Conservation (phyloP, 331 rosid species). For the Malus hybrid region DNA sequence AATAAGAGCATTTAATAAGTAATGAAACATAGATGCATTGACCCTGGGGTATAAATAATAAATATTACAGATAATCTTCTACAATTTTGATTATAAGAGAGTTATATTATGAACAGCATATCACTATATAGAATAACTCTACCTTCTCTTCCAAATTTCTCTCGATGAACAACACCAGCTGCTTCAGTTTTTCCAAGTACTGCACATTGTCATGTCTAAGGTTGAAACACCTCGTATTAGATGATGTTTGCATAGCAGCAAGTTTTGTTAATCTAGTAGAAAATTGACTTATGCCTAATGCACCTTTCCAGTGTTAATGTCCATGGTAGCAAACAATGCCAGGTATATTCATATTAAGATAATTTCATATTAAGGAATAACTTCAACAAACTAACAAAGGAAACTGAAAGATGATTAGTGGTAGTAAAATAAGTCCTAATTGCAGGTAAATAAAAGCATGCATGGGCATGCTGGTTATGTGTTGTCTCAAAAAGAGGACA, state of each 20-base stretch:
- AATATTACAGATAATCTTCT: background rate
- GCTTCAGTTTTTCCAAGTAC: constrained; percentile 76
- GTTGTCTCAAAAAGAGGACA: constrained; percentile 10
- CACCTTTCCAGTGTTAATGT: background rate
- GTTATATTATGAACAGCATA: background rate
- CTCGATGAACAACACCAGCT: constrained; percentile 52
- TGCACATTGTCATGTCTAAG: constrained; percentile 78
- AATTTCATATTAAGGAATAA: background rate
- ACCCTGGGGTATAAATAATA: background rate
- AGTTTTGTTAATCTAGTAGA: background rate
- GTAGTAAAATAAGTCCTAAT: background rate
- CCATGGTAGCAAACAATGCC: background rate
- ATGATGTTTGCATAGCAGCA: background rate
- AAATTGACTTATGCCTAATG: background rate
- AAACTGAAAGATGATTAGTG: background rate
- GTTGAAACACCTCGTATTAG: constrained; percentile 22
- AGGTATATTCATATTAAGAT: background rate
- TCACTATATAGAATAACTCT: background rate
- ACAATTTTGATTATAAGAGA: background rate
- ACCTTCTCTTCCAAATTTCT: constrained; percentile 45
- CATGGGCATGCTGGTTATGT: constrained; percentile 6
- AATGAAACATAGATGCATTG: background rate
- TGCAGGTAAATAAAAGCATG: background rate
- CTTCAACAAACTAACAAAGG: background rate
- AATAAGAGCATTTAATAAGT: background rate